Evolutionary conservation across 2,329 filamentous ascomycete genomes (phyloP).

Genomic region (Chaetomium sp.): DNA sequence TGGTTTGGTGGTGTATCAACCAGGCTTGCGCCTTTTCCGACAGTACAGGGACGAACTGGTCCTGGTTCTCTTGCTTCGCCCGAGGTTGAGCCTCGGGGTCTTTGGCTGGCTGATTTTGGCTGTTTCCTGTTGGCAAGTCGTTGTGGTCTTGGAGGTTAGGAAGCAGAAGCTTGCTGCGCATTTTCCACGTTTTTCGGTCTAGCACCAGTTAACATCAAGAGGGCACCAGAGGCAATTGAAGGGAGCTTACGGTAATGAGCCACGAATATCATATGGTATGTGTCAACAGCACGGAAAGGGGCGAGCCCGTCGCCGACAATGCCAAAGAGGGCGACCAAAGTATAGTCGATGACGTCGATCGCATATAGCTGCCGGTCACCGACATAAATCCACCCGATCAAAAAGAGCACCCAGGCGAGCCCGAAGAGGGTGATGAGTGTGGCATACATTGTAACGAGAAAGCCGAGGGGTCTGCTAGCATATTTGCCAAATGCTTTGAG

Average conservation of each 20-base stretch:
- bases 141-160: conserved; percentile 68
- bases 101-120: background rate
- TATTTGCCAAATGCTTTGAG: conserved; percentile 84
- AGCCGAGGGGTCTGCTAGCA: conserved; percentile 72
- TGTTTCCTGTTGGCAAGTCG: conserved; percentile 55
- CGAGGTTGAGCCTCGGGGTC: conserved; percentile 44
- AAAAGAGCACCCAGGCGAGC: conserved; percentile 85
- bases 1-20: conserved; percentile 75
- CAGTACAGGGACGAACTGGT: conserved; percentile 60
- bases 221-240: background rate
- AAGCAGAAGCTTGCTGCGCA: conserved; percentile 62
- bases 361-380: conserved; percentile 70
- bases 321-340: conserved; percentile 70
- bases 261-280: conserved; percentile 85
- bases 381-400: conserved; percentile 88
- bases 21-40: conserved; percentile 66
- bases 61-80: conserved; percentile 44
- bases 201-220: background rate
- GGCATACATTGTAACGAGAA: conserved; percentile 82
- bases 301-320: conserved; percentile 71
- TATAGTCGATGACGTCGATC: conserved; percentile 70
- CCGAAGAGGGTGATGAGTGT: conserved; percentile 82
- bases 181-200: conserved; percentile 62
- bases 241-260: conserved; percentile 62
- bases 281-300: conserved; percentile 77